Base-by-base conservation (phyloP, 2,329 filamentous ascomycete species). In the Ceratocystis destructans region DNA sequence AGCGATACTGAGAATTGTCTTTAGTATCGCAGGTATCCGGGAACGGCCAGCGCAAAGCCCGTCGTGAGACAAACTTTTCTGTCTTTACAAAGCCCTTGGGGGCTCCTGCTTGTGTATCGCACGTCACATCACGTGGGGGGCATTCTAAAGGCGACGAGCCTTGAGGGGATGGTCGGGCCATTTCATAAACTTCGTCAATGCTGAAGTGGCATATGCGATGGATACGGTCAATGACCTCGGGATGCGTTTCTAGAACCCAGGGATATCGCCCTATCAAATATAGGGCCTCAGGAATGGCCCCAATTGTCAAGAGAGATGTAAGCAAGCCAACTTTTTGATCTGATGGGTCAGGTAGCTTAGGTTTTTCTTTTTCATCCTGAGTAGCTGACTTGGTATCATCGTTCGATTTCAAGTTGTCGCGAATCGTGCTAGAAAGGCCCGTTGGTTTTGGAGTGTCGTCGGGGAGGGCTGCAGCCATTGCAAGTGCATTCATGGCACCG, bases 231-330 rank as follows among this genome's bases (percentile, higher is more conserved):
- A 90, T 83, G 10, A 97, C 81, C 59, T 96, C 90, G 0, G 89
- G 86, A 70, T 89, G 93, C 3, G 87, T 84, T 67, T 96, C 91
- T 10, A 90, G 83, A 61, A 99, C 82, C 92, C 94, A 99, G 15
- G 91, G 90, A 71, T 96, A 96, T 65, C 88, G 87, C 44, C 93
- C 93, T 6, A 96, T 82, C 66, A 99, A 89, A 74, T 93, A 97
- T 1, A 99, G 80, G 1, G 94, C 87, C 76, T 99, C 94, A 0
- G 94, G 94, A 44, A 99, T 80, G 33, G 94, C 93, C 50, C 95
- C 94, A 67, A 96, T 94, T 3, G 89, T 89, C 1, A 99, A 82
- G 17, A 99, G 80, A 70, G 91, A 91, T 69, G 88, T 90, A 25
- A 99, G 80, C 0, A 99, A 79, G 57, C 87, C 79, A 0, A 93